Conservation (phyloP, 169 alveolate genomes). For the Cystoisospora suis region DNA sequence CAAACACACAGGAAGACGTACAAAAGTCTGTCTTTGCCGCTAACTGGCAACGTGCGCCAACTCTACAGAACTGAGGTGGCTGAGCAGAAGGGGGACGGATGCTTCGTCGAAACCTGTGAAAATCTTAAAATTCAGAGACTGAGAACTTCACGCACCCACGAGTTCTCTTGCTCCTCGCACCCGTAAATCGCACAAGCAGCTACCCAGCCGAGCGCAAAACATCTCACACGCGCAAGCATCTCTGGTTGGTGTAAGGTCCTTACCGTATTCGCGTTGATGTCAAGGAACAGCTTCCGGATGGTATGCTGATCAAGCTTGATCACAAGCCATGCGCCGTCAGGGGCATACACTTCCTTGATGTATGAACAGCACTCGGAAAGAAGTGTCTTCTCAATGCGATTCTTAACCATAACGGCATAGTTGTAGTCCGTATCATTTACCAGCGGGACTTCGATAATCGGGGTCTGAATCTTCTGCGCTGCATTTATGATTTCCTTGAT, state of each 20-base stretch:
- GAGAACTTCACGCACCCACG: too few relatives aligned
- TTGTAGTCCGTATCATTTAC: constrained; percentile 74
- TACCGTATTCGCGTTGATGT: constrained; percentile 85
- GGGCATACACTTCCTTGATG: constrained; percentile 91
- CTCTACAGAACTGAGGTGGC: too few relatives aligned
- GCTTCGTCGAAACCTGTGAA: too few relatives aligned
- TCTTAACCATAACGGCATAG: constrained; percentile 84
- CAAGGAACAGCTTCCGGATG: constrained; percentile 84
- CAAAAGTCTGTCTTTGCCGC: too few relatives aligned
- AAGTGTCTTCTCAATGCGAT: constrained; percentile 81
- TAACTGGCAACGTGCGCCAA: too few relatives aligned
- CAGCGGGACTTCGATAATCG: constrained; percentile 92
- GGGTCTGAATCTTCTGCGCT: constrained; percentile 93
- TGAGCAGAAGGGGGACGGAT: too few relatives aligned
- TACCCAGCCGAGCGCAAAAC: too few relatives aligned
- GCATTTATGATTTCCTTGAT: constrained; percentile 98
- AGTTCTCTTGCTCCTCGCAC: too few relatives aligned
- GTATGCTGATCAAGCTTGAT: constrained; percentile 86
- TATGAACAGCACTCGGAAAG: constrained; percentile 79
- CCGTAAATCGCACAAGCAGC: too few relatives aligned
- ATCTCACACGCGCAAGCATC: not conserved
- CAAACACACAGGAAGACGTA: too few relatives aligned
- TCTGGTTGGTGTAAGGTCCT: not conserved
- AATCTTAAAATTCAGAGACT: too few relatives aligned
- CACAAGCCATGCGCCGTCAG: constrained; percentile 88